Base-by-base conservation (phyloP, 352 stramenopile genomes). In the Phytophthora fragariaefolia region DNA sequence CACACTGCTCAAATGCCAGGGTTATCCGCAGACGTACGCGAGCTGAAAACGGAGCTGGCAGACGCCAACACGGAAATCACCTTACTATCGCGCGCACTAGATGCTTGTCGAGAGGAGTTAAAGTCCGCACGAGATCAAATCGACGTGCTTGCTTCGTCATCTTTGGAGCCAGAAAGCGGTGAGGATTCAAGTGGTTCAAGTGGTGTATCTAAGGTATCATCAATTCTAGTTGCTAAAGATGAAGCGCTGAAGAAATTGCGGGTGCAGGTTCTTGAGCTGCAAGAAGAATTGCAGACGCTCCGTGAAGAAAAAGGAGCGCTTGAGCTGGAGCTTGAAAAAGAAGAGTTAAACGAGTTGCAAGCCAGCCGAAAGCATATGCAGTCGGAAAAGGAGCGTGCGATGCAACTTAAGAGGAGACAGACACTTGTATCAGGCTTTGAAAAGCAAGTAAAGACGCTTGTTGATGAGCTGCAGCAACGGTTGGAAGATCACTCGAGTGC, bases 401-500 rank as follows among this genome's bases (percentile, higher is more conserved):
- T 80, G 26, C 66, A 71, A 59, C 20, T 69, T 5, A 79, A 89
- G 54, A 77, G 77, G 24, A 70, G 77, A 15, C 63, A 89, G 12
- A 52, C 58, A 13, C n/a, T 83, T 15, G 66, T 92, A 2, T 32
- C 40, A 15, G 67, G 52, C 1, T 92, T 88, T 42, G 49, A 80
- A 26, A 66, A 80, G 28, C 72, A 81, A 30, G 51, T 87, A 4
- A 32, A 56, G 18, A 63, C 34, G 0, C 74, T 83, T 18, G 72
- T 90, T 4, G 51, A 76, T 6, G 77, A 87, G 52, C 63, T 92
- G 18, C 78, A 90, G 50, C 55, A 75, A 17, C 63, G 69, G 2
- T 60, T 92, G 12, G 82, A 92, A 18, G 77, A 89, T 9, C 80
- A 92, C 58, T 82, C 79, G 6, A 65, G 59, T 22, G 74, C 80